These are phyloP conservation scores for Leccinum ochraceum DNA, from an alignment of 768 basidiomycete species.

Conservation along the genomic window DNA sequence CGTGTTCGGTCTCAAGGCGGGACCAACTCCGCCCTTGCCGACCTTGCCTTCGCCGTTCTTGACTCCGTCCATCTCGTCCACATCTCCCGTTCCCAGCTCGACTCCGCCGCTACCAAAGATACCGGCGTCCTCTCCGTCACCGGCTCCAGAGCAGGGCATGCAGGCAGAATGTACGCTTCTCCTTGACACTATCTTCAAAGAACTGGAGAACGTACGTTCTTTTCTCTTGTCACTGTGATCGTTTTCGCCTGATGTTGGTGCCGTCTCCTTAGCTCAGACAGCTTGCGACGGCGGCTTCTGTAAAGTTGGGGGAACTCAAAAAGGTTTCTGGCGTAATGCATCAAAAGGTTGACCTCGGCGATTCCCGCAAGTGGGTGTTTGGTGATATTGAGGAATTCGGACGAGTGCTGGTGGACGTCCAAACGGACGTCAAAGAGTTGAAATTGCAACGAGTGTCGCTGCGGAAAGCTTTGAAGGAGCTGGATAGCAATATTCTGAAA, in stretches of 20 bases:
- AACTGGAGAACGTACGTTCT: conserved; percentile 59
- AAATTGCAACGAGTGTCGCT: conserved; percentile 44
- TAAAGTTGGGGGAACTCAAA: conserved; percentile 37
- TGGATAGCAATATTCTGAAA: conserved; percentile 68
- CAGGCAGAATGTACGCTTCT: conserved; percentile 63
- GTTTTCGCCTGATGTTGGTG: not conserved
- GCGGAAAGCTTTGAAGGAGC: conserved; percentile 47
- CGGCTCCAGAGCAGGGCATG: conserved; percentile 57
- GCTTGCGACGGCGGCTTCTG: conserved; percentile 40
- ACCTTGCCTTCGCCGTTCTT: conserved; percentile 5
- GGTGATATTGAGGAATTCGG: conserved; percentile 55
- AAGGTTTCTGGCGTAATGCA: conserved; percentile 41
- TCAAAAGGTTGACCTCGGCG: conserved; percentile 46
- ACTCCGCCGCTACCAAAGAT: conserved; percentile 4
- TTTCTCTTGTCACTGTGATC: conserved; percentile 28
- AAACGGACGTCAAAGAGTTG: conserved; percentile 52
- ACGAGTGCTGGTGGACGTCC: conserved; percentile 35
- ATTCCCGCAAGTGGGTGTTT: conserved; percentile 52
- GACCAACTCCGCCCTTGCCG: conserved; percentile 1
- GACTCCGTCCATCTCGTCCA: not conserved
- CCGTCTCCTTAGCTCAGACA: conserved; percentile 42
- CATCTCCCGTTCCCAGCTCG: conserved; percentile 3
- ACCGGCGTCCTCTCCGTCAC: conserved; percentile 7
- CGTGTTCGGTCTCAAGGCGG: conserved; percentile 5
- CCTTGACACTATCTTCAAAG: conserved; percentile 45